Evolutionary conservation across 2,329 filamentous ascomycete species (phyloP).

Genomic region (Colletotrichum sansevieriae): DNA sequence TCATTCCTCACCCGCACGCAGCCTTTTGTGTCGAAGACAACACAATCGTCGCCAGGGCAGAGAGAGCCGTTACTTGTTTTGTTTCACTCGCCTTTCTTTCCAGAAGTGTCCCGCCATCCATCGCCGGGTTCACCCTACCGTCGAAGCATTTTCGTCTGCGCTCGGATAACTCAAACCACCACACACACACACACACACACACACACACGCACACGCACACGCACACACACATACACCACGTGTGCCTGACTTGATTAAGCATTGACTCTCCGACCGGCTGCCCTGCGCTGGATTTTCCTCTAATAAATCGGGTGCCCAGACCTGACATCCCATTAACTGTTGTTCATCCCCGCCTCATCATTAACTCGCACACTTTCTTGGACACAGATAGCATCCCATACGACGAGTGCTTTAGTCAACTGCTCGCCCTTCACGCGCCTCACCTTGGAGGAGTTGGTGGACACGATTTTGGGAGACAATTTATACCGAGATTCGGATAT

Average conservation of each 20-base stretch:
- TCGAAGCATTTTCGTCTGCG: slow-evolving; percentile 5
- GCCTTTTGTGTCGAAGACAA: background rate
- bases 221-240: background rate
- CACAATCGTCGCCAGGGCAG: background rate
- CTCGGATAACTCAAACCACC: slow-evolving; percentile 12
- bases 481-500: background rate
- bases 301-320: slow-evolving; percentile 36
- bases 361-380: slow-evolving; percentile 2
- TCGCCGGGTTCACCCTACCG: background rate
- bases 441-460: slow-evolving; percentile 4
- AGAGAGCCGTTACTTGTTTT: slow-evolving; percentile 36
- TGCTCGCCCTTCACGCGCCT: slow-evolving; percentile 6
- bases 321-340: slow-evolving; percentile 14
- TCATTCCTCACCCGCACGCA: slow-evolving; percentile 15
- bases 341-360: slow-evolving; percentile 9
- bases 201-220: too few species aligned
- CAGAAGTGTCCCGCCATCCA: slow-evolving; percentile 27
- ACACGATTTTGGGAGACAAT: background rate
- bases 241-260: slow-evolving; percentile 13
- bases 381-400: background rate
- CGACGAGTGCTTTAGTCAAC: background rate
- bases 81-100: slow-evolving; percentile 36
- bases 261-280: background rate
- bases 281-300: slow-evolving; percentile 10
- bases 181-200: background rate